A percentile compares a stretch with the other conserved stretches of the same genome.
These are phyloP conservation scores for Carnegiea gigantea DNA, from an alignment of 179 eudicot genomes.

Conservation along the genomic window DNA sequence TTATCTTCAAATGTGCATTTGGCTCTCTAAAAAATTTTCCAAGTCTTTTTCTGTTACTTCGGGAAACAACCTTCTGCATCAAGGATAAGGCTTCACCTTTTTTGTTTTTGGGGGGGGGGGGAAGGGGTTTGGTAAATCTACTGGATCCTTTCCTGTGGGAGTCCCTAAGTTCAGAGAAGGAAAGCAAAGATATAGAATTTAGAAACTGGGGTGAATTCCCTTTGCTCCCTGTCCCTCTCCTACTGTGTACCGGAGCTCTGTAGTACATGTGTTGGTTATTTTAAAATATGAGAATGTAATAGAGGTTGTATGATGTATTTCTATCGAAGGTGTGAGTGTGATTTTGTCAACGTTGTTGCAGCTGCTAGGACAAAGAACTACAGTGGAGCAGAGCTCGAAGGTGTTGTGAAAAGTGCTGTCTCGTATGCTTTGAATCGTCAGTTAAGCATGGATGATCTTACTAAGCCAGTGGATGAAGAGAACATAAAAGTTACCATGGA, in stretches of 20 bases:
- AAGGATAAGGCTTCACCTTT: background rate
- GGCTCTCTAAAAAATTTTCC: background rate
- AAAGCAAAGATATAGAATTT: background rate
- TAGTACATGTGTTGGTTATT: background rate
- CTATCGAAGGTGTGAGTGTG: background rate
- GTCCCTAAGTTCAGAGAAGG: background rate
- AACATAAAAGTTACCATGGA: conserved; percentile 92
- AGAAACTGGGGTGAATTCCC: background rate
- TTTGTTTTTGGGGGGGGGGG: background rate
- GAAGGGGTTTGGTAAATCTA: background rate
- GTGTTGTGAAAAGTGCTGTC: conserved; percentile 98
- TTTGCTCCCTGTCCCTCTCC: background rate
- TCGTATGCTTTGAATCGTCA: conserved; percentile 91
- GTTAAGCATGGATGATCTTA: conserved; percentile 86
- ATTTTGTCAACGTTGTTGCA: conserved; percentile 26
- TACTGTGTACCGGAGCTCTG: background rate
- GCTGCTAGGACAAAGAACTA: conserved; percentile 97
- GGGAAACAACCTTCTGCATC: background rate
- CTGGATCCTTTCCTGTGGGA: background rate
- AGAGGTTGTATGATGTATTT: background rate
- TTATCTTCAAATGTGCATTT: background rate
- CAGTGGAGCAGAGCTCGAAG: conserved; percentile 99
- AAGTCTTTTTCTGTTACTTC: background rate
- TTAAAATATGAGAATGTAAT: conserved; percentile 5
- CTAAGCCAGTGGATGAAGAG: conserved; percentile 88